Evolutionary conservation across 2,329 filamentous ascomycete genomes (phyloP).

Genomic region (Fusarium humuli): DNA sequence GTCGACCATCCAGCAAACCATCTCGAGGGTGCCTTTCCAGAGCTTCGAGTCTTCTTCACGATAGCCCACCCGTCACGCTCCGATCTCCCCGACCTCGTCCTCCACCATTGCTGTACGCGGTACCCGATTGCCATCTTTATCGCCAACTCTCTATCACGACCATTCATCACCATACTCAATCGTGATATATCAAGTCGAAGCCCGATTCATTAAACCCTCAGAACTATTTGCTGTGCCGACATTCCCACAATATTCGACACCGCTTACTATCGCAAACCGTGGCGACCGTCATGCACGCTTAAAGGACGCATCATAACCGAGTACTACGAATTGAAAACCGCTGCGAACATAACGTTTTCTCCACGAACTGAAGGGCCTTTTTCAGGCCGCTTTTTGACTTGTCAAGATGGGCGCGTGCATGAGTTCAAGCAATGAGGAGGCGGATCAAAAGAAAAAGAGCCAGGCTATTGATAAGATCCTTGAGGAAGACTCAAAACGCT

Average conservation of each 20-base stretch:
- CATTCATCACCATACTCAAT: conserved; percentile 22
- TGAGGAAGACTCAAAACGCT: conserved; percentile 91
- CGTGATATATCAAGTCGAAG: neutral
- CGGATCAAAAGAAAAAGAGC: conserved; percentile 94
- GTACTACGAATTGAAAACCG: conserved; percentile 29
- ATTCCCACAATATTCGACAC: conserved; percentile 23
- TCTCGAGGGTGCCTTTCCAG: conserved; percentile 1
- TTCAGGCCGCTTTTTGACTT: conserved; percentile 31
- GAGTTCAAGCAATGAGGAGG: conserved; percentile 87
- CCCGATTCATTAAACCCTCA: conserved; percentile 1
- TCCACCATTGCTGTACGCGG: conserved; percentile 36
- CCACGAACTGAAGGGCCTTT: conserved; percentile 25
- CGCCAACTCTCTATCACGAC: conserved; percentile 33
- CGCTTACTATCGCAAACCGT: conserved; percentile 26
- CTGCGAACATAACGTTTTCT: conserved; percentile 13
- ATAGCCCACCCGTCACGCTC: conserved; percentile 30
- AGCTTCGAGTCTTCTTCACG: conserved; percentile 13
- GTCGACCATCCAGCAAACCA: conserved; percentile 8
- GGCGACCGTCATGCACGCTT: conserved; percentile 44
- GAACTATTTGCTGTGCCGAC: neutral
- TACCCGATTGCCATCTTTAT: conserved; percentile 32
- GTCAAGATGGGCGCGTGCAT: conserved; percentile 90
- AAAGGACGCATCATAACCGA: conserved; percentile 33
- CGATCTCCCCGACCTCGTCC: conserved; percentile 33
- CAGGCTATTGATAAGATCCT: conserved; percentile 94